Percentiles rank a stretch among this genome's conserved stretches.
Conservation (phyloP, 345 rosid genomes). For the Sisymbrium altissimum region DNA sequence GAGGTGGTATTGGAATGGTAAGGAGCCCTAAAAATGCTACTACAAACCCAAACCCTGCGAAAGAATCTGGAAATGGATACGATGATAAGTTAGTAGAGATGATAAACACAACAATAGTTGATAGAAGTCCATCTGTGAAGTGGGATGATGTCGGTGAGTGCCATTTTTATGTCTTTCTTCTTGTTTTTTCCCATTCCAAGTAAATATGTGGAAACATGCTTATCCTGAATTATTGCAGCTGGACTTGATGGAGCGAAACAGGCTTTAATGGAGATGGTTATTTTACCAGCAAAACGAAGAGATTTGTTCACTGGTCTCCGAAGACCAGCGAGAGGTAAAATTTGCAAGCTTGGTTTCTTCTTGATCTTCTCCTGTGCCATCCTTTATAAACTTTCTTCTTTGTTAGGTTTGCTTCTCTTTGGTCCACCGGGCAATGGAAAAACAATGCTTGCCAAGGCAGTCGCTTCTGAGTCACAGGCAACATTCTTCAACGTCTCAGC, state of each 20-base stretch:
- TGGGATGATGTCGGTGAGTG: slow-evolving; percentile 98
- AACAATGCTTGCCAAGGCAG: slow-evolving; percentile 99
- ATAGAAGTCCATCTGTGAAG: slow-evolving; percentile 89
- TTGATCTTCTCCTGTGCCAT: neutral
- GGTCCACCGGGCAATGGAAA: slow-evolving; percentile 99
- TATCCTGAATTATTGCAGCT: slow-evolving; percentile 47
- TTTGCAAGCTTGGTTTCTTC: slow-evolving; percentile 10
- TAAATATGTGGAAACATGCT: neutral
- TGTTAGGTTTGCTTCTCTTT: slow-evolving; percentile 83
- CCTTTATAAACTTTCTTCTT: neutral
- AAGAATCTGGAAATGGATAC: slow-evolving; percentile 57
- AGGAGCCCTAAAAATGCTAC: slow-evolving; percentile 44
- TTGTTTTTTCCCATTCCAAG: neutral
- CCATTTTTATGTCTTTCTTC: neutral
- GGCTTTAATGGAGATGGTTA: slow-evolving; percentile 93
- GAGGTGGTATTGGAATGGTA: slow-evolving; percentile 33
- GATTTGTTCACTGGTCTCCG: slow-evolving; percentile 96
- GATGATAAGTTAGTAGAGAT: slow-evolving; percentile 81
- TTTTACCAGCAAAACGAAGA: slow-evolving; percentile 85
- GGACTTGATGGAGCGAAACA: slow-evolving; percentile 98
- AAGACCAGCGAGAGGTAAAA: slow-evolving; percentile 89
- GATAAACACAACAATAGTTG: slow-evolving; percentile 85
- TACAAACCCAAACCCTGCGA: slow-evolving; percentile 44
- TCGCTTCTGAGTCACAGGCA: slow-evolving; percentile 94
- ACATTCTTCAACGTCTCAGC: slow-evolving; percentile 97